Evolutionary conservation across 441 rosid species (phyloP).

Genomic region (Iberis amara): DNA sequence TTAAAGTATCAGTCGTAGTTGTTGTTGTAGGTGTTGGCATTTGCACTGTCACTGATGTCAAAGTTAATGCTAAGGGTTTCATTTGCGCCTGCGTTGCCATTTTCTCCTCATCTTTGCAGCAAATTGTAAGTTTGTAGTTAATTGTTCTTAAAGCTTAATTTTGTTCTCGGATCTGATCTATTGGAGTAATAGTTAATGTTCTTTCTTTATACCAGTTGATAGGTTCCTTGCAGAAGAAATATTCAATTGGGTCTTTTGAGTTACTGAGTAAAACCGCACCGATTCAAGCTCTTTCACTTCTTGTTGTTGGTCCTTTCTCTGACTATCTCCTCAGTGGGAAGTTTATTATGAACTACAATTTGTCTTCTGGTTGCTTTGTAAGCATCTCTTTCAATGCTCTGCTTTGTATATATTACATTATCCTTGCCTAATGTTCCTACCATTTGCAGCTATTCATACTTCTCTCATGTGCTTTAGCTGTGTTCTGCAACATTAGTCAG

Average conservation of each 20-base stretch:
- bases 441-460: conserved; percentile 56
- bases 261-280: neutral
- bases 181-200: neutral
- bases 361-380: conserved; percentile 71
- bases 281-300: conserved; percentile 42
- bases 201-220: conserved; percentile 44
- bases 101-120: conserved; percentile 75
- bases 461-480: conserved; percentile 51
- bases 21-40: conserved; percentile 89
- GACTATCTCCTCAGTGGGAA: conserved; percentile 71
- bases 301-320: conserved; percentile 67
- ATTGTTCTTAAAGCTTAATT: no score
- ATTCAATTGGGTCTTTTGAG: conserved; percentile 86
- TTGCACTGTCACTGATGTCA: conserved; percentile 45
- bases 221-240: conserved; percentile 87
- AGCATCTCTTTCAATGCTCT: conserved; percentile 24
- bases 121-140: conserved; percentile 95
- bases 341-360: conserved; percentile 52
- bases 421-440: neutral
- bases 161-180: no score
- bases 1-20: conserved; percentile 64
- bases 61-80: neutral
- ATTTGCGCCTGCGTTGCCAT: conserved; percentile 39
- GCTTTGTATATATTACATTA: neutral
- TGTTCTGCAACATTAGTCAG: neutral